Conservation (phyloP, 768 basidiomycete genomes). For the Agrocybe pediades region DNA sequence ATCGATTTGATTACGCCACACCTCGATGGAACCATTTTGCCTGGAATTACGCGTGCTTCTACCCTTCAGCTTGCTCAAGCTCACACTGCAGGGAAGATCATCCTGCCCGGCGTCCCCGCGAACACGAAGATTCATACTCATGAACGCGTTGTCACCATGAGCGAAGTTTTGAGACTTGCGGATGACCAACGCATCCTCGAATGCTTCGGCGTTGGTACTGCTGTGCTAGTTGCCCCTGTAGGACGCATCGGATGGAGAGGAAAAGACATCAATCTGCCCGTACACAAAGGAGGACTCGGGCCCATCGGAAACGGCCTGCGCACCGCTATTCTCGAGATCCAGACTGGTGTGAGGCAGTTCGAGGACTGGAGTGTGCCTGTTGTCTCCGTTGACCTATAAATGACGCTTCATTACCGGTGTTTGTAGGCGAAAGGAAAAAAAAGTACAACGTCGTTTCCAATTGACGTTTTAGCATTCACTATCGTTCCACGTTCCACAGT, state of each 20-base stretch:
- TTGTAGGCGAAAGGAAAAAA: neutral
- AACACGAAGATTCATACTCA: conserved; percentile 39
- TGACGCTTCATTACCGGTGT: neutral
- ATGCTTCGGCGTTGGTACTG: conserved; percentile 79
- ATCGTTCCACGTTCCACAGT: no score
- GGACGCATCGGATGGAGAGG: conserved; percentile 56
- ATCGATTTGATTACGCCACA: conserved; percentile 82
- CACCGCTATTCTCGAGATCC: conserved; percentile 66
- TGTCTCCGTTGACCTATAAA: neutral
- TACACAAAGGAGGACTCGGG: conserved; percentile 45
- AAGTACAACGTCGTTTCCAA: neutral
- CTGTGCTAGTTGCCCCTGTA: conserved; percentile 67
- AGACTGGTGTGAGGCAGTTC: conserved; percentile 65
- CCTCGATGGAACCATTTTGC: conserved; percentile 84
- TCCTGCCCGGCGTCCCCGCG: conserved; percentile 43
- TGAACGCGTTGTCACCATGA: conserved; percentile 65
- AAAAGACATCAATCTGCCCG: conserved; percentile 50
- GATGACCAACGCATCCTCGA: conserved; percentile 64
- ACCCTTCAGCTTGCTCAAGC: conserved; percentile 64
- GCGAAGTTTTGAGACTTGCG: conserved; percentile 49
- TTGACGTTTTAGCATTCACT: neutral
- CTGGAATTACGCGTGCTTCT: conserved; percentile 88
- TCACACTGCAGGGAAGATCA: conserved; percentile 50
- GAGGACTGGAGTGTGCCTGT: conserved; percentile 63
- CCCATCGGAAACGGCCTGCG: conserved; percentile 67